Conservation (phyloP, 331 rosid genomes). For the Erythrophleum ivorense region DNA sequence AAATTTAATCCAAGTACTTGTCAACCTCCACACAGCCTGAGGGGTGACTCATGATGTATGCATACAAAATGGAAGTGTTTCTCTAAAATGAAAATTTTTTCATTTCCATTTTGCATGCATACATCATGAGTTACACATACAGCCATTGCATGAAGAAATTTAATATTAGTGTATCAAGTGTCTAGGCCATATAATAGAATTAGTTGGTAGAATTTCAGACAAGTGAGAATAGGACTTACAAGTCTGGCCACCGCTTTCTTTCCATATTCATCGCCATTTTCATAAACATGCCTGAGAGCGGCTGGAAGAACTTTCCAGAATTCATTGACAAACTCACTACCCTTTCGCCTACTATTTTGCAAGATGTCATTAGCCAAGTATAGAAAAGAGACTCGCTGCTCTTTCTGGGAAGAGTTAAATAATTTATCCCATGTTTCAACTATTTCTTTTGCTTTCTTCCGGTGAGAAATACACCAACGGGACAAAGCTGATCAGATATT, state of each 20-base stretch:
- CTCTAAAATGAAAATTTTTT: neutral
- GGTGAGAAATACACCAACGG: constrained; percentile 67
- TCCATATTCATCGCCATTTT: constrained; percentile 62
- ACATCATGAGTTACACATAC: neutral
- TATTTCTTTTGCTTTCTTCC: constrained; percentile 69
- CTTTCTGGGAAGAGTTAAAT: constrained; percentile 69
- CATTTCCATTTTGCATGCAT: too few relatives aligned
- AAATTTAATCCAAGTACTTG: neutral
- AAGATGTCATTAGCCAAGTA: constrained; percentile 77
- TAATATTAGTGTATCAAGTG: neutral
- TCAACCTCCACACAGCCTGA: neutral
- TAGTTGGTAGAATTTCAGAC: neutral
- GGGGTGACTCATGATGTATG: neutral
- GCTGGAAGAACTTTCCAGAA: constrained; percentile 82
- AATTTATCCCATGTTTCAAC: constrained; percentile 76
- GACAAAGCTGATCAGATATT: constrained; percentile 61
- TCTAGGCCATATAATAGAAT: neutral
- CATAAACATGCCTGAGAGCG: constrained; percentile 63
- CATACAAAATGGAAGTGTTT: neutral
- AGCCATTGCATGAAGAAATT: neutral
- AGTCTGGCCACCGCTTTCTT: constrained; percentile 70
- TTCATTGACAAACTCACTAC: constrained; percentile 84
- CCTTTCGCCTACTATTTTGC: constrained; percentile 81
- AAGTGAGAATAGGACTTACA: constrained; percentile 46
- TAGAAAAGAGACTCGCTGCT: constrained; percentile 68